Evolutionary conservation across 202 grass and related monocot species (phyloP).

Genomic region (Cymbopogon flexuosus): DNA sequence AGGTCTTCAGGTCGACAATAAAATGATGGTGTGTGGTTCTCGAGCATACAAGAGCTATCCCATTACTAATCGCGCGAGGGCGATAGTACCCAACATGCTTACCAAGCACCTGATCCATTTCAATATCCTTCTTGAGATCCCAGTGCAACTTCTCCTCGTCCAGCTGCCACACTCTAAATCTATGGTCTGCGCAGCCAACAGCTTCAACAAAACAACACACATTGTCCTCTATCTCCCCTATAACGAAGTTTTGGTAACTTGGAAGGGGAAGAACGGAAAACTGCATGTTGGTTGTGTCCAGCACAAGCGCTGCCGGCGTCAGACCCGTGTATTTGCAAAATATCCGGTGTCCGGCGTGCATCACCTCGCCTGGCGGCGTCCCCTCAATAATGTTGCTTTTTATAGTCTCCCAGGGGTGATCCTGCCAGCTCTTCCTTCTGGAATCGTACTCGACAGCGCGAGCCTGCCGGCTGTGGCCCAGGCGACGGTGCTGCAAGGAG

Average conservation of each 20-base stretch:
- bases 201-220: not conserved
- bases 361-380: not conserved
- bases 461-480: no score
- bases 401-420: not conserved
- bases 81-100: not conserved
- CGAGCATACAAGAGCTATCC: not conserved
- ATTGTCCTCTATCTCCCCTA: not conserved
- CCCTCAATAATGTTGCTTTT: no score
- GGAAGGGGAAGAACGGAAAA: not conserved
- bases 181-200: not conserved
- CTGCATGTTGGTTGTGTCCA: not conserved
- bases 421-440: not conserved
- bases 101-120: not conserved
- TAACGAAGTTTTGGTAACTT: not conserved
- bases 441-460: not conserved
- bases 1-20: not conserved
- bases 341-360: not conserved
- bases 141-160: not conserved
- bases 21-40: not conserved
- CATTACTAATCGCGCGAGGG: not conserved
- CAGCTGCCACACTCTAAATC: not conserved
- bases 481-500: not conserved
- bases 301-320: not conserved
- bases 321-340: not conserved
- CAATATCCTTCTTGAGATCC: not conserved